These are phyloP conservation scores for Beauveria sp. DNA, from an alignment of 2,329 filamentous ascomycete genomes.

Conservation along the genomic window DNA sequence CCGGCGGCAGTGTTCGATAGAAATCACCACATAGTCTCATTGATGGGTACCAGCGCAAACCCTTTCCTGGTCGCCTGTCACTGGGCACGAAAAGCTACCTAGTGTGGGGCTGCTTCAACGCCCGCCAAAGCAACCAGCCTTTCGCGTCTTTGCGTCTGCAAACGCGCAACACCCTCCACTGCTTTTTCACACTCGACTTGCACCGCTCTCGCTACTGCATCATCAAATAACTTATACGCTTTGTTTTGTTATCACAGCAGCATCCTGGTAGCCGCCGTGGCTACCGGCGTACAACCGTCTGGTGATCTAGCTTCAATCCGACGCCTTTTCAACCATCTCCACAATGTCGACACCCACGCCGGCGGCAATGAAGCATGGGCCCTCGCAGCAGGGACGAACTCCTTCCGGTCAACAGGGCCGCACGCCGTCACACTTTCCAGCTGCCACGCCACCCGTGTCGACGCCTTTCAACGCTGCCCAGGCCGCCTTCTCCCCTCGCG, in stretches of 20 bases:
- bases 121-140: neutral
- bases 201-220: neutral
- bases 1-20: neutral
- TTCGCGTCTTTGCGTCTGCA: neutral
- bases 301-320: neutral
- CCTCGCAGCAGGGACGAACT: slow-evolving; percentile 35
- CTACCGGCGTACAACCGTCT: neutral
- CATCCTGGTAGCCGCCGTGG: neutral
- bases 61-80: neutral
- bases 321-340: neutral
- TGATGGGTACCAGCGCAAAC: neutral
- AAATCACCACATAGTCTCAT: neutral
- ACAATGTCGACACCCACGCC: slow-evolving; percentile 44
- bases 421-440: slow-evolving; percentile 43
- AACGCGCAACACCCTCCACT: neutral
- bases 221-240: too few species aligned
- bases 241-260: neutral
- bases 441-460: slow-evolving; percentile 57
- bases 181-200: neutral
- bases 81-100: neutral
- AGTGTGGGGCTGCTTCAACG: slow-evolving; percentile 6
- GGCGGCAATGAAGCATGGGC: slow-evolving; percentile 39
- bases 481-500: slow-evolving; percentile 52
- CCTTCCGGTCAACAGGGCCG: slow-evolving; percentile 42
- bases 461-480: slow-evolving; percentile 53